Evolutionary conservation across 2,329 filamentous ascomycete species (phyloP), one percentile per base, ranked within the genome.

Genomic region (Fonsecaea pugnacius): DNA sequence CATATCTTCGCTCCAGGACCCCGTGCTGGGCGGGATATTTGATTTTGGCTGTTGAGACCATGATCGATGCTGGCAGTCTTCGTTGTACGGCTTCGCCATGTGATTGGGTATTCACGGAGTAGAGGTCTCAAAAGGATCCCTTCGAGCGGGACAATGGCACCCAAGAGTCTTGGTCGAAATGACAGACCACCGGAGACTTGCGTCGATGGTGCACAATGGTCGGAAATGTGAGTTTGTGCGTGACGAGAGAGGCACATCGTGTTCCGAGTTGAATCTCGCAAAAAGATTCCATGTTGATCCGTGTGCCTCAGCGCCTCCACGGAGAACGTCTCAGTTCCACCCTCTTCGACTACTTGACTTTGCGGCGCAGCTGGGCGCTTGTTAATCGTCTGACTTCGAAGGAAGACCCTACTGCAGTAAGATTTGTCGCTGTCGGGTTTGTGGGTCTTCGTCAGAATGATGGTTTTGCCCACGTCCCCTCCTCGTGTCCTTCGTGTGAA

Each of bases 1-100:
- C 16, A 46, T 62, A 27, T n/a, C 60, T 32, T 30, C 38, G 10
- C 38, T 56, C 2, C 53, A 62, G n/a, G 60, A 62, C 36, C 16
- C 30, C 14, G 18, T 33, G 1, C 38, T 57, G 27, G 32, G 30
- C n/a, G 10, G 18, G 21, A 30, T 56, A 24, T 62, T 62, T 38
- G 16, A 62, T 10, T 38, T 51, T 30, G 52, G 14, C 32, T 40
- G 30, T 48, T 48, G 43, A 48, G 43, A 48, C 18, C 12, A 48
- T 18, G 8, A 6, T 48, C 21, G 8, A 4, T 18, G 43, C 2
- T 21, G 43, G 7, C 7, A 48, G 5, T 10, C 18, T 30, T 40
- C 35, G 35, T 21, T 21, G 10, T 58, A 21, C 16, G 18, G n/a
- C 6, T 2, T 46, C 40, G 5, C 43, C 18, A 27, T 10, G 6